Percentiles rank a stretch among this genome's conserved stretches.
Conservation (phyloP, 768 basidiomycete species). For the Serendipita sp. region DNA sequence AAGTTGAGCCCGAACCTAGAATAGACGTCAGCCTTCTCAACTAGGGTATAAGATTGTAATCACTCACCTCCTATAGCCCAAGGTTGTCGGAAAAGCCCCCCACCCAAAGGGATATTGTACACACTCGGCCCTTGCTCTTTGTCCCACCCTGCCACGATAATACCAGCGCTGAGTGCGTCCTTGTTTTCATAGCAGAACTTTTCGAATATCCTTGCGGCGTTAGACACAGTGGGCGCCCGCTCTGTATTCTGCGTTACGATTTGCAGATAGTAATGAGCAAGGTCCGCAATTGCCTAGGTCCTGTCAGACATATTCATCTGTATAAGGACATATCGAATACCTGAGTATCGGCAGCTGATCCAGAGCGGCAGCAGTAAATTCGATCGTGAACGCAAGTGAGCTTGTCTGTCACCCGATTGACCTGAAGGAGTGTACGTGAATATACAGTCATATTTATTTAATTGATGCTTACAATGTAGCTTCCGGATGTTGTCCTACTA, state of each 20-base stretch:
- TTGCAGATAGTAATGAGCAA: conserved; percentile 71
- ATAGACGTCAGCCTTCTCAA: neutral
- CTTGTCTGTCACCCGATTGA: conserved; percentile 98
- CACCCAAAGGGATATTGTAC: conserved; percentile 93
- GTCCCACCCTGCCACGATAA: conserved; percentile 98
- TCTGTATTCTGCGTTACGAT: conserved; percentile 45
- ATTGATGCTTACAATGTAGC: conserved; percentile 63
- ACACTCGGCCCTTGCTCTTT: conserved; percentile 78
- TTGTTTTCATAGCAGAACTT: conserved; percentile 88
- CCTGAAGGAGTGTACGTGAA: conserved; percentile 29
- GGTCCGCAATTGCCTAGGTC: conserved; percentile 65
- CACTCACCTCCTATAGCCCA: conserved; percentile 89
- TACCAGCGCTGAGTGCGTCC: conserved; percentile 73
- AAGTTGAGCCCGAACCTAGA: conserved; percentile 85
- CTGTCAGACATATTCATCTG: neutral
- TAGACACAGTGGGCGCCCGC: conserved; percentile 58
- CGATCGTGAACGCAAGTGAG: conserved; percentile 92
- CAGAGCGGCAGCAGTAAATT: conserved; percentile 97
- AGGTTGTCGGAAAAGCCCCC: conserved; percentile 90
- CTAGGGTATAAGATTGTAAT: conserved; percentile 14
- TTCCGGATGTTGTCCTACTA: conserved; percentile 90
- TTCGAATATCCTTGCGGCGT: conserved; percentile 73
- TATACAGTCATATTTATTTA: neutral
- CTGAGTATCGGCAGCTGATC: conserved; percentile 95
- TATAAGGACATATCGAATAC: conserved; percentile 11